These are phyloP conservation scores for Plasmodium adleri DNA, from an alignment of 169 alveolate genomes.

Conservation along the genomic window DNA sequence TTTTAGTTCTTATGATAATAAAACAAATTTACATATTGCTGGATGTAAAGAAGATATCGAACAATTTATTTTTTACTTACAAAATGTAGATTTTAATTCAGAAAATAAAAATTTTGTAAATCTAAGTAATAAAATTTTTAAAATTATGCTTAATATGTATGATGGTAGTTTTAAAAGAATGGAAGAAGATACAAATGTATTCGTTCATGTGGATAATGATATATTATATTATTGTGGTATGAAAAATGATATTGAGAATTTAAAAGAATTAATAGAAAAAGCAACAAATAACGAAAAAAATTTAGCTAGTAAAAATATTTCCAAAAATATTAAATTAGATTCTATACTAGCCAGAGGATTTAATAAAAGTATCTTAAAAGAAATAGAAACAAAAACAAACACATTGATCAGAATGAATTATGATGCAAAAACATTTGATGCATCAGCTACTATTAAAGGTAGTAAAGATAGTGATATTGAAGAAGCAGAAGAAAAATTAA, in stretches of 20 bases:
- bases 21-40: constrained; percentile 15
- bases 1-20: constrained; percentile 8
- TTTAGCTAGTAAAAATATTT: constrained; percentile 19
- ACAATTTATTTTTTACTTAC: constrained; percentile 28
- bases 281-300: constrained; percentile 36
- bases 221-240: constrained; percentile 65
- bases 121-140: constrained; percentile 24
- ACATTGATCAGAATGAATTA: constrained; percentile 62
- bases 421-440: constrained; percentile 53
- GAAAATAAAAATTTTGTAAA: constrained; percentile 40
- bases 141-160: constrained; percentile 47
- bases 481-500: constrained; percentile 63
- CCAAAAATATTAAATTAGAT: constrained; percentile 45
- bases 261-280: constrained; percentile 65
- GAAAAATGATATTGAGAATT: constrained; percentile 33
- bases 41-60: constrained; percentile 68
- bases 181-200: constrained; percentile 70
- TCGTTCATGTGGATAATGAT: constrained; percentile 58
- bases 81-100: constrained; percentile 25
- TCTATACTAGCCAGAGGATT: constrained; percentile 62
- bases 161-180: constrained; percentile 61
- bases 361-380: constrained; percentile 48
- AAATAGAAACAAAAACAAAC: constrained; percentile 32
- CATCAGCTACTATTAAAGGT: constrained; percentile 62
- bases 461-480: constrained; percentile 37